Evolutionary conservation across 768 basidiomycete genomes (phyloP).

Genomic region (Rhizopogon sp.): DNA sequence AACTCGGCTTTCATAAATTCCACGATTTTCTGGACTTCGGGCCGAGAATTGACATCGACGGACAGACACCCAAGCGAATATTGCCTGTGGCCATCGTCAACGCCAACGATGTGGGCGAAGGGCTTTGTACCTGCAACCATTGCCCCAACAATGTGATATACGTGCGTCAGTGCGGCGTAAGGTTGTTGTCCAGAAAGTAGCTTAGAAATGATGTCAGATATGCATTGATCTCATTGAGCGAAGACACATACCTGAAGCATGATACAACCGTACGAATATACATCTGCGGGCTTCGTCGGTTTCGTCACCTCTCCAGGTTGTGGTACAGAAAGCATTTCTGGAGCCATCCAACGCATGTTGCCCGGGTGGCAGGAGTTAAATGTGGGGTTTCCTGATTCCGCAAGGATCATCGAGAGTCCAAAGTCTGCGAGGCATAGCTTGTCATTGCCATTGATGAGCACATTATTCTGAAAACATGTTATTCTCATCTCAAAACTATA

Average conservation of each 20-base stretch:
- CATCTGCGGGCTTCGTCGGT: conserved; percentile 25
- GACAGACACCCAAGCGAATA: not conserved
- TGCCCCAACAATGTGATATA: not conserved
- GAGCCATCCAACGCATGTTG: conserved; percentile 37
- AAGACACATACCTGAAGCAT: conserved; percentile 14
- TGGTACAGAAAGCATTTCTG: conserved; percentile 25
- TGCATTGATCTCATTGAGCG: not conserved
- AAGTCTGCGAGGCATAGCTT: conserved; percentile 25
- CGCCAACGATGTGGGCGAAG: not conserved
- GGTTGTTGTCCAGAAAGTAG: not conserved
- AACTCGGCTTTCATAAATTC: not conserved
- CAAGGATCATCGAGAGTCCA: conserved; percentile 20
- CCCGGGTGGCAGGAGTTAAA: conserved; percentile 20
- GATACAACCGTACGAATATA: conserved; percentile 38
- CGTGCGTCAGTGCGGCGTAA: rapidly evolving
- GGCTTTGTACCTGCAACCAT: not conserved
- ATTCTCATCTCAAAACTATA: not conserved
- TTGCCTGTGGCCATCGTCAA: not conserved
- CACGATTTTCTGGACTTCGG: not conserved
- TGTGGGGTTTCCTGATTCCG: conserved; percentile 1
- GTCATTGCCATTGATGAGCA: conserved; percentile 11
- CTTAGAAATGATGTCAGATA: not conserved
- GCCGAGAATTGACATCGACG: not conserved
- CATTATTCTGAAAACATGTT: conserved; percentile 14
- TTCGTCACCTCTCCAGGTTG: conserved; percentile 3